These are phyloP conservation scores for Xylaria multiplex DNA, from an alignment of 2,329 filamentous ascomycete genomes.

Conservation along the genomic window DNA sequence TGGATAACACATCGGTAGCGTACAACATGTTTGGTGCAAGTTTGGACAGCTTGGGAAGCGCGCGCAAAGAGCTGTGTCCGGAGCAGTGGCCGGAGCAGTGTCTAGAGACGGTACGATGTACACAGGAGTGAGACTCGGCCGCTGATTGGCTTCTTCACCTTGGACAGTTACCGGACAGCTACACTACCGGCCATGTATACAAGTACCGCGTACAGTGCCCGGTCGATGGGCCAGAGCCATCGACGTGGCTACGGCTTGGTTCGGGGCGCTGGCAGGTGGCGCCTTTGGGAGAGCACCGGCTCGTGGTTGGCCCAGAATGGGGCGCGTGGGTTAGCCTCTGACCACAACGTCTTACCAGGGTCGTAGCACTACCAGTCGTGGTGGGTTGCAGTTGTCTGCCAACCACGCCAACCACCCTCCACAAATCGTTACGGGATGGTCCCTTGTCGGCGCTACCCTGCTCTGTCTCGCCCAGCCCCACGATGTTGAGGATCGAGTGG, in stretches of 20 bases:
- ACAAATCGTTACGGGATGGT: conserved; percentile 21
- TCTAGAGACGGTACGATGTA: too few relatives aligned
- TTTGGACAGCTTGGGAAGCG: conserved; percentile 8
- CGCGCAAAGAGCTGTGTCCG: conserved; percentile 19
- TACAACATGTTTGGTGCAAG: background rate
- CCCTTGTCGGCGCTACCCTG: conserved; percentile 28
- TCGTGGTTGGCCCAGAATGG: conserved; percentile 15
- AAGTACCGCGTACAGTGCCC: conserved; percentile 36
- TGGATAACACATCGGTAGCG: background rate
- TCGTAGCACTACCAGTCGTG: background rate
- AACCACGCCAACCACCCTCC: conserved; percentile 33
- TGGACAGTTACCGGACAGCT: background rate
- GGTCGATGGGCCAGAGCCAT: conserved; percentile 19
- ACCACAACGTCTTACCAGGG: conserved; percentile 12
- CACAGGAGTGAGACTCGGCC: conserved; percentile 1
- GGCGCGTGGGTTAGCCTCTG: conserved; percentile 4
- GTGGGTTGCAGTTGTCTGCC: too few relatives aligned
- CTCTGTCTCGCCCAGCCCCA: conserved; percentile 37
- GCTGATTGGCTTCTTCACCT: conserved; percentile 24
- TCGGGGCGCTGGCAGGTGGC: conserved; percentile 36
- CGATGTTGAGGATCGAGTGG: conserved; percentile 28
- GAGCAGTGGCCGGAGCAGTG: too few relatives aligned
- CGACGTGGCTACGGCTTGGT: conserved; percentile 34
- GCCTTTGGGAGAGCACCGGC: conserved; percentile 10
- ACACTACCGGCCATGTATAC: background rate